Conservation (phyloP, 1,139 yeast genomes). For the Saccharomycopsis crataegensis region DNA sequence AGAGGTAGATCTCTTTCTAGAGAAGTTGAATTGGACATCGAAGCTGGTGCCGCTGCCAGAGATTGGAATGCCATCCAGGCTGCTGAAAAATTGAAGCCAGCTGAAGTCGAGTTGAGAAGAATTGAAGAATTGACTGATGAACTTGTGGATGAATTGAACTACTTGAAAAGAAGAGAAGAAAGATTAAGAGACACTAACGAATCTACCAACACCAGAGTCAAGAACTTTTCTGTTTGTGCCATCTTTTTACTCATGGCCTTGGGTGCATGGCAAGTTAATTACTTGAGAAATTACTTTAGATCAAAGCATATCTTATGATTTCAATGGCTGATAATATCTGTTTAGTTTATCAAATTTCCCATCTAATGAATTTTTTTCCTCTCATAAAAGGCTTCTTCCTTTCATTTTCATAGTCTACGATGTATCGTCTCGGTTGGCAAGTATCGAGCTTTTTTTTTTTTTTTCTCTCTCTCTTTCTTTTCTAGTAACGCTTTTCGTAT, state of each 20-base stretch:
- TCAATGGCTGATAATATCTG: not conserved
- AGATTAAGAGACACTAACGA: slow-evolving; percentile 94
- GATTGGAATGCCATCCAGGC: slow-evolving; percentile 97
- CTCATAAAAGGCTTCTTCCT: too few relatives aligned
- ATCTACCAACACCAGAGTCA: slow-evolving; percentile 71
- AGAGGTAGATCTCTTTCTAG: slow-evolving; percentile 39
- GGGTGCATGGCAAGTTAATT: slow-evolving; percentile 88
- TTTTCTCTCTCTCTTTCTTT: too few relatives aligned
- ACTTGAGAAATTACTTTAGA: slow-evolving; percentile 87
- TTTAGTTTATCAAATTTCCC: too few relatives aligned
- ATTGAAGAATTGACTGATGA: slow-evolving; percentile 80
- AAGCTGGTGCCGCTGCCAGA: slow-evolving; percentile 93
- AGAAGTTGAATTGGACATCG: slow-evolving; percentile 82
- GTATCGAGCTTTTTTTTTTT: too few relatives aligned
- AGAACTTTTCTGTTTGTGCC: slow-evolving; percentile 70
- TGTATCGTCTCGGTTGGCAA: too few relatives aligned
- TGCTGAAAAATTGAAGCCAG: slow-evolving; percentile 85
- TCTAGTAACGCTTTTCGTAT: too few relatives aligned
- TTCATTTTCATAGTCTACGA: not conserved
- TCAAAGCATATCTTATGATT: slow-evolving; percentile 81
- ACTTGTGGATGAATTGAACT: slow-evolving; percentile 67
- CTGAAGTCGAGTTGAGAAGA: slow-evolving; percentile 81
- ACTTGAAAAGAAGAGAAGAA: slow-evolving; percentile 81
- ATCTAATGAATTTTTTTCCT: too few relatives aligned
- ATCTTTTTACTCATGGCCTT: slow-evolving; percentile 63